Evolutionary conservation across 2,329 filamentous ascomycete genomes (phyloP), one percentile per base, ranked within the genome.

Genomic region (Stagonosporopsis tanaceti): DNA sequence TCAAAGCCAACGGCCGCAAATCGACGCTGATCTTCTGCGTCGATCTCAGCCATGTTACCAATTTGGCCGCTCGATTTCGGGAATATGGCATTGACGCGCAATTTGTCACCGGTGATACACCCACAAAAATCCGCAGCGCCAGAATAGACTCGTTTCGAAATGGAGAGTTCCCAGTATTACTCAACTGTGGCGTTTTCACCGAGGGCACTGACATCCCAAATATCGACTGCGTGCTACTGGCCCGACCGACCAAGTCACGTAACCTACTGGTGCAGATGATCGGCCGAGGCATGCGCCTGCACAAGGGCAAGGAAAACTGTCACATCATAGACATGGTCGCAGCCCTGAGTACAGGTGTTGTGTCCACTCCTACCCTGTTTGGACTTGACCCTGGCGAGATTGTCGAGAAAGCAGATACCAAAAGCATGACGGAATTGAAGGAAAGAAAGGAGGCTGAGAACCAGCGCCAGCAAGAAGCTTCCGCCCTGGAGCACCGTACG

Each of bases 221-320:
- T 73, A 91, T 99, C 64, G 95, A 99, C 78, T 98, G 95, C 71
- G 86, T 99, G 24, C 73, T 99, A 8, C 83, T 99, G 8, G 93
- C 90, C 3, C 83, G 95, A 24, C 95, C 95, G 0, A 99, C 95
- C 1, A 88, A 89, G 65, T 98, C 95, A 15, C 87, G 91, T n/a
- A 98, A 97, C 67, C 80, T 99, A 2, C 85, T 99, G 1, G 87
- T 98, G 0, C 95, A 99, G 77, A 99, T 99, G 95, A 97, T 99
- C 60, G 95, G 95, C 0, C 86, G 95, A 67, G 95, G 95, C 4
- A 91, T 99, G 87, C 87, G 95, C 39, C 79, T 97, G 37, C 85
- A 92, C 72, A 82, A 88, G 0, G 90, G 85, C 12, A 99, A 99
- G 76, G 80, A 88, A 37, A 87, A 98, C 70, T 99, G 95, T 66